Evolutionary conservation across 371 early-diverging fungal species (phyloP), one percentile per base, ranked within the genome.

Genomic region (Capillidium rhysosporum): DNA sequence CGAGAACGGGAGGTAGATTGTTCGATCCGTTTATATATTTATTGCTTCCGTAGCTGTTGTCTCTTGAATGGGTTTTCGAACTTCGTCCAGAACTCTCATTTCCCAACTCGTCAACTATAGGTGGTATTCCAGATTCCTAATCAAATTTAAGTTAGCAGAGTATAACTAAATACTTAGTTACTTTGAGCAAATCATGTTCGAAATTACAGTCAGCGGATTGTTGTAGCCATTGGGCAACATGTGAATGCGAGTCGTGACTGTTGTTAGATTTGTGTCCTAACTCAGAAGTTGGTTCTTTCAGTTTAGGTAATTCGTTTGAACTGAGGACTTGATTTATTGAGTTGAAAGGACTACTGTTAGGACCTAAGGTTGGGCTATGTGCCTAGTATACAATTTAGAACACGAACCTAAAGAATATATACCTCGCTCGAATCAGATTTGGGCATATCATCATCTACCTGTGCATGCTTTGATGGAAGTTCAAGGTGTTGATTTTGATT

Each of bases 161-260:
- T 43, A 43, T 18, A 18, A 14, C 8, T 43, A 14, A 18, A 8
- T 43, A 43, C 14, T 16, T n/a, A 20, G 10, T 38, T 51, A 51
- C 51, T 28, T 51, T 51, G 12, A 51, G 24, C 16, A 39, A 38
- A 23, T 51, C 51, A 23, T 51, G 51, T 18, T 51, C 51, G 28
- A 34, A 51, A 38, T 51, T 34, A 39, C 18, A 51, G 9, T 51
- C 51, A 20, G 51, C n/a, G 2, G 51, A n/a, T 29, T 30, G 34
- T 18, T 51, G 51, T 38, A 51, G 23, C 51, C 51, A 51, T 21
- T 51, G 29, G 14, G 20, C 34, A 29, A 51, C 38, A 38, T 51
- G 51, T 2, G n/a, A 16, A 38, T 51, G 51, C 9, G 34, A 34
- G 34, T 34, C 34, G 34, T 34, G 34, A 34, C 34, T 34, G 12